Evolutionary conservation across 306 rosid genomes (phyloP).

Genomic region (Luffa acutangula): DNA sequence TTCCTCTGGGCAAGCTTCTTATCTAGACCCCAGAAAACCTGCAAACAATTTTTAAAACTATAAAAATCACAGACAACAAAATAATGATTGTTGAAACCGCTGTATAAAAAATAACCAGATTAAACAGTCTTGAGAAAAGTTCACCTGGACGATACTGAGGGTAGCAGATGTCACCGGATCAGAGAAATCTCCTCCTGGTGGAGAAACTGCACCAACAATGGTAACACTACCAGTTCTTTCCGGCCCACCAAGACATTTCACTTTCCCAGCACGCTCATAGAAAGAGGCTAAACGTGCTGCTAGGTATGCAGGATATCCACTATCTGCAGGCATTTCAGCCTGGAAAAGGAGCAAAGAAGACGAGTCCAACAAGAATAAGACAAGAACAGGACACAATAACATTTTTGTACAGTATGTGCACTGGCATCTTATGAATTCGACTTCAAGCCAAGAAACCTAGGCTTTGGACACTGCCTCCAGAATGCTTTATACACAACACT

Average conservation of each 20-base stretch:
- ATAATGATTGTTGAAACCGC: background rate
- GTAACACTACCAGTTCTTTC: slow-evolving; percentile 98
- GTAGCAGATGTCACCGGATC: slow-evolving; percentile 99
- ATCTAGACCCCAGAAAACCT: slow-evolving; percentile 99
- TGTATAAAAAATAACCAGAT: background rate
- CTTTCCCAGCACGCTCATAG: slow-evolving; percentile 99
- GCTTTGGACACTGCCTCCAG: background rate
- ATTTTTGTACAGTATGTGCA: background rate
- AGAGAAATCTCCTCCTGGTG: slow-evolving; percentile 99
- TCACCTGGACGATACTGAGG: slow-evolving; percentile 97
- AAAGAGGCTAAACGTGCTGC: slow-evolving; percentile 99
- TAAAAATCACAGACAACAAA: background rate
- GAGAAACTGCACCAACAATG: slow-evolving; percentile 99
- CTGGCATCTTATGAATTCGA: background rate
- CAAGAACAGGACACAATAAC: slow-evolving; percentile 6
- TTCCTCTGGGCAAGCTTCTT: slow-evolving; percentile 99
- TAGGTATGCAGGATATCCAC: slow-evolving; percentile 99
- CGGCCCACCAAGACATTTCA: slow-evolving; percentile 96
- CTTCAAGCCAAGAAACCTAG: background rate
- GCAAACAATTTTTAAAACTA: slow-evolving; percentile 9
- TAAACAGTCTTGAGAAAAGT: slow-evolving; percentile 1
- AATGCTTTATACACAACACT: background rate
- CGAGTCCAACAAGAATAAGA: slow-evolving; percentile 7
- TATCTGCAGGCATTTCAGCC: slow-evolving; percentile 99
- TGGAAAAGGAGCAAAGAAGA: slow-evolving; percentile 19